Conservation (phyloP, 441 rosid species). For the Pelargonium myrrhifolium region DNA sequence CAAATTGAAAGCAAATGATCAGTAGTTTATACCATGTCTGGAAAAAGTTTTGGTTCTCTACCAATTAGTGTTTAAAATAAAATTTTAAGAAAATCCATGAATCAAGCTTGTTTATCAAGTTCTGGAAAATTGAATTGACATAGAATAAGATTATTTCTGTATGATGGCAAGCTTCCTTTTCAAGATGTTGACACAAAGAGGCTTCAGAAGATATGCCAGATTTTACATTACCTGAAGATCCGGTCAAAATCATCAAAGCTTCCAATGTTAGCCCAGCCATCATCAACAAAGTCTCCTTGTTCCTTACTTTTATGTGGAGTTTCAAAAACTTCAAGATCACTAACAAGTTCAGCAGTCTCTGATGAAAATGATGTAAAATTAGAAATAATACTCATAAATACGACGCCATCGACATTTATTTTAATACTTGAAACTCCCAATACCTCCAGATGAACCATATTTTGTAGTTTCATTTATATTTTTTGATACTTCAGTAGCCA, state of each 20-base stretch:
- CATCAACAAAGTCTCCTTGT: conserved; percentile 75
- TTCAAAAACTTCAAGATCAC: conserved; percentile 51
- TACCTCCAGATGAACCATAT: conserved; percentile 39
- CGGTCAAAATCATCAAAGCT: conserved; percentile 95
- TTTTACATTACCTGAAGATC: conserved; percentile 73
- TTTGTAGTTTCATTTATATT: conserved; percentile 40
- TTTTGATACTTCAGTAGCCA: conserved; percentile 42
- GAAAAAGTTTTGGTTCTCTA: too few relatives aligned
- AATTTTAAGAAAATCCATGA: too few relatives aligned
- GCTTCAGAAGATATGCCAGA: conserved; percentile 18
- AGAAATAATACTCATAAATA: conserved; percentile 21
- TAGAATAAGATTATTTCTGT: background rate
- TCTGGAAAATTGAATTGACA: too few relatives aligned
- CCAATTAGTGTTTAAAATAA: too few relatives aligned
- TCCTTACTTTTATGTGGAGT: conserved; percentile 45
- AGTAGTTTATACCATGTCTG: background rate
- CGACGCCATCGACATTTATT: conserved; percentile 16
- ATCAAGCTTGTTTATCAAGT: too few relatives aligned
- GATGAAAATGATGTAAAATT: conserved; percentile 26
- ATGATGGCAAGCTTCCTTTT: background rate
- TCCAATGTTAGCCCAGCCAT: conserved; percentile 87
- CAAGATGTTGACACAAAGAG: conserved; percentile 5
- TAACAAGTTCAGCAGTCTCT: conserved; percentile 43
- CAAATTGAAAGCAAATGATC: background rate
- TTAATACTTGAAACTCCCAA: conserved; percentile 28